Conservation (phyloP, 169 alveolate species). For the Cyclospora cayetanensis region DNA sequence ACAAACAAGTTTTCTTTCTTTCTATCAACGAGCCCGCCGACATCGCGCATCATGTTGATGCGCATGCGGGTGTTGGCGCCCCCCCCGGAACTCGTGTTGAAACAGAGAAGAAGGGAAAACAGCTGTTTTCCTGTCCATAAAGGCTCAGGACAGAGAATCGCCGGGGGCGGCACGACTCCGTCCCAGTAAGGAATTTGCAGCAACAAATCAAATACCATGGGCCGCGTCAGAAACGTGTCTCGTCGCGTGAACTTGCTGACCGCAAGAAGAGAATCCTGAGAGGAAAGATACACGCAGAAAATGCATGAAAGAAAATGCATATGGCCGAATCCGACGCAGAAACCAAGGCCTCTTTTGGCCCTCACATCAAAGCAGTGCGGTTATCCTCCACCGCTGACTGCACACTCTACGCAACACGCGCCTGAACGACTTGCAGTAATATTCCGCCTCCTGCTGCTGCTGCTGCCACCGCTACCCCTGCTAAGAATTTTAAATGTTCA, state of each 20-base stretch:
- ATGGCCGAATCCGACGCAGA: background rate
- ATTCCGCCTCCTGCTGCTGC: too few species aligned
- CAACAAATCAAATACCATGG: constrained; percentile 88
- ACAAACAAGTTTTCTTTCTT: constrained; percentile 76
- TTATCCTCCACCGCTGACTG: background rate
- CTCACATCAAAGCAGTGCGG: background rate
- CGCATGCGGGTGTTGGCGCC: constrained; percentile 51
- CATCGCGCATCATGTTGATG: constrained; percentile 76
- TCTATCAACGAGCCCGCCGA: constrained; percentile 64
- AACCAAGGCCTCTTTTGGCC: background rate
- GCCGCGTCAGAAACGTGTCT: constrained; percentile 96
- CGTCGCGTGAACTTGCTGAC: constrained; percentile 95
- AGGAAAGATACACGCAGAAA: background rate
- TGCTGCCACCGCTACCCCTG: too few species aligned
- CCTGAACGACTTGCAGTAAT: too few species aligned
- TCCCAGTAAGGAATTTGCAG: constrained; percentile 98
- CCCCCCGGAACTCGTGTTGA: constrained; percentile 74
- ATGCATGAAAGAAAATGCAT: background rate
- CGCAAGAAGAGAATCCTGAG: constrained; percentile 97
- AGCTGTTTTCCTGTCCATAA: constrained; percentile 99
- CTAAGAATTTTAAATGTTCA: too few species aligned
- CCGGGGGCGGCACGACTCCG: constrained; percentile 98
- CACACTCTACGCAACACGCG: too few species aligned
- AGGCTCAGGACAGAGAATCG: constrained; percentile 97
- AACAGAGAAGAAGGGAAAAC: constrained; percentile 93